Evolutionary conservation across 2,329 filamentous ascomycete genomes (phyloP).

Genomic region (Penicillium sp.): DNA sequence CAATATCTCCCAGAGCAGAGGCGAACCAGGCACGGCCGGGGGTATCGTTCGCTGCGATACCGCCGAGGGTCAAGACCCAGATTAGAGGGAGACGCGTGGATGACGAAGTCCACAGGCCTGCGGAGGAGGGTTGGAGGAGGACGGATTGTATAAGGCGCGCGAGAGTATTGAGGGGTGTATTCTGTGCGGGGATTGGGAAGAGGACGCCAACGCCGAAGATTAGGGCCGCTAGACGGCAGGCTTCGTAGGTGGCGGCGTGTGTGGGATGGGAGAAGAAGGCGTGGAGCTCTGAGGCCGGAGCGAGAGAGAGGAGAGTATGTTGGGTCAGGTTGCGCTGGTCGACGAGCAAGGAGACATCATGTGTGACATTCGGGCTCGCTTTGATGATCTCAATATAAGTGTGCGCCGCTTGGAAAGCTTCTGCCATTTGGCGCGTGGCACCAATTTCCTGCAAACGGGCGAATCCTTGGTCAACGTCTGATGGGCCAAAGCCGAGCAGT

Average conservation of each 20-base stretch:
- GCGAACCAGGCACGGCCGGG: conserved; percentile 38
- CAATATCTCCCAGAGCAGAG: conserved; percentile 24
- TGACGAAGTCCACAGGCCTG: conserved; percentile 28
- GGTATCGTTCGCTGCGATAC: conserved; percentile 38
- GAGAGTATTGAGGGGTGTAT: conserved; percentile 36
- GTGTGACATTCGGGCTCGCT: conserved; percentile 19
- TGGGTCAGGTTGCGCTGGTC: conserved; percentile 45
- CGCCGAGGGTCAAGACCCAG: conserved; percentile 41
- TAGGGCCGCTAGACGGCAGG: conserved; percentile 37
- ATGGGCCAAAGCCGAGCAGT: conserved; percentile 28
- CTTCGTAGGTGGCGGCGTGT: conserved; percentile 34
- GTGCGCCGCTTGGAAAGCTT: conserved; percentile 34
- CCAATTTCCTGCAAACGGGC: conserved; percentile 27
- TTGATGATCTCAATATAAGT: conserved; percentile 34
- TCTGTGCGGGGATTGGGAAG: conserved; percentile 42
- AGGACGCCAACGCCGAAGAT: conserved; percentile 42
- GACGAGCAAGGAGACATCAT: conserved; percentile 28
- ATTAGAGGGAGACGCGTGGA: conserved; percentile 30
- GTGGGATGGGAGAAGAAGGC: conserved; percentile 20
- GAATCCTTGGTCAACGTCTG: conserved; percentile 29
- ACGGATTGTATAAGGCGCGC: conserved; percentile 27
- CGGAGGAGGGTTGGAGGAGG: conserved; percentile 25
- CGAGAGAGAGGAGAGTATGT: conserved; percentile 36
- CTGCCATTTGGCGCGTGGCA: conserved; percentile 30
- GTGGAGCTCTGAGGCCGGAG: conserved; percentile 25